These are phyloP conservation scores for Smittium mucronatum DNA, from an alignment of 371 early-diverging fungal genomes.

Conservation along the genomic window DNA sequence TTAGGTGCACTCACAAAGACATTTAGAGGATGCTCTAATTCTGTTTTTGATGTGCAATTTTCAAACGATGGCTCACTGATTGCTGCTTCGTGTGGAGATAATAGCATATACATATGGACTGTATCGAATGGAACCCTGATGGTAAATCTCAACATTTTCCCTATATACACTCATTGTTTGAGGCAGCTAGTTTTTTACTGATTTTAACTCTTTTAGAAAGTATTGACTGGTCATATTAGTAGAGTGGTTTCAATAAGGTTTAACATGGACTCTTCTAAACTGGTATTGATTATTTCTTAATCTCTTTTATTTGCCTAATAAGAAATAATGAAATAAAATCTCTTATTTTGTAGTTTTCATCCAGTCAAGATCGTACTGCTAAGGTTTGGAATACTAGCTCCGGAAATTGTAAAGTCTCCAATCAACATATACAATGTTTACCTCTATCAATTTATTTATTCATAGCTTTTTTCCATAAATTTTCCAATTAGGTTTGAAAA, in stretches of 20 bases:
- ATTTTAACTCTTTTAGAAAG: conserved; percentile 46
- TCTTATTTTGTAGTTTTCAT: conserved; percentile 46
- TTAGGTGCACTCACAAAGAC: conserved; percentile 32
- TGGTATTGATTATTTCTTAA: conserved; percentile 49
- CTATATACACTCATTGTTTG: background rate
- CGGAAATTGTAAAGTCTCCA: conserved; percentile 36
- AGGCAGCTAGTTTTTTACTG: background rate
- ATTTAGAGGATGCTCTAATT: conserved; percentile 73
- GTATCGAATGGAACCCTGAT: conserved; percentile 47
- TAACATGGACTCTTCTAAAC: conserved; percentile 54
- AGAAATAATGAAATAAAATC: no score
- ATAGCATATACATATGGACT: conserved; percentile 78
- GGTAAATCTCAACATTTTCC: background rate
- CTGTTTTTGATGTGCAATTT: conserved; percentile 70
- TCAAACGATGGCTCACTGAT: conserved; percentile 61
- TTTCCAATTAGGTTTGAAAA: conserved; percentile 58
- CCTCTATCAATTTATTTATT: no score
- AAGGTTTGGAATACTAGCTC: conserved; percentile 89
- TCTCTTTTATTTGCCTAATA: no score
- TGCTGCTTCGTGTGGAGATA: conserved; percentile 80
- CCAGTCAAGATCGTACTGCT: conserved; percentile 89
- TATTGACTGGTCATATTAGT: conserved; percentile 90
- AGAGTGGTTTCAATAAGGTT: conserved; percentile 83
- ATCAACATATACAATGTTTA: no score
- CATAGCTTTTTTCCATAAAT: no score